Evolutionary conservation across 1,284 basidiomycete species (phyloP).

Genomic region (Fistulina hepatica): DNA sequence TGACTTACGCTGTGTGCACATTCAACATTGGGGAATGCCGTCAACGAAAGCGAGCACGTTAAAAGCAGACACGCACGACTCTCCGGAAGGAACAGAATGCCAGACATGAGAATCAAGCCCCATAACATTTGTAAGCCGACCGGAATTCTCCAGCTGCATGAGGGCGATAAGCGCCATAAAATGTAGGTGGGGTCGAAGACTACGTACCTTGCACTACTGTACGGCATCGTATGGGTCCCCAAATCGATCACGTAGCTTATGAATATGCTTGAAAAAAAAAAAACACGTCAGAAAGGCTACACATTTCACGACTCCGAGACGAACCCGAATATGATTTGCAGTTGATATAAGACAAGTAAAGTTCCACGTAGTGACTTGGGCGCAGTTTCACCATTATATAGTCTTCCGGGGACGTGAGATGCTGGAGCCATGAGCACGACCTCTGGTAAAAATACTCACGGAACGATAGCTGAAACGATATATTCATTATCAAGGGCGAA

Average conservation of each 20-base stretch:
- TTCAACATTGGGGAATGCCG: too few relatives aligned
- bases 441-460: conserved; percentile 28
- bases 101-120: conserved; percentile 56
- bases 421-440: background rate
- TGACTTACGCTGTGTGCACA: too few relatives aligned
- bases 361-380: conserved; percentile 68
- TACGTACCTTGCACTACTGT: too few relatives aligned
- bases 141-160: conserved; percentile 66
- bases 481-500: conserved; percentile 1
- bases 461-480: conserved; percentile 51
- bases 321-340: conserved; percentile 64
- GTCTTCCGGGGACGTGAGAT: conserved; percentile 16
- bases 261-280: conserved; percentile 40
- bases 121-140: conserved; percentile 59
- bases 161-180: too few relatives aligned
- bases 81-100: conserved; percentile 69
- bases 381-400: conserved; percentile 74
- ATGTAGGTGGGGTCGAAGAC: too few relatives aligned
- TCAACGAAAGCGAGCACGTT: too few relatives aligned
- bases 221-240: conserved; percentile 48
- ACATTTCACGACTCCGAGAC: conserved; percentile 10
- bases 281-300: conserved; percentile 4
- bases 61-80: conserved; percentile 20
- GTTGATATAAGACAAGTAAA: conserved; percentile 64
- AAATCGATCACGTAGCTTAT: conserved; percentile 65